These are phyloP conservation scores for Sclerotinia minor DNA, from an alignment of 2,329 filamentous ascomycete genomes.

Conservation along the genomic window DNA sequence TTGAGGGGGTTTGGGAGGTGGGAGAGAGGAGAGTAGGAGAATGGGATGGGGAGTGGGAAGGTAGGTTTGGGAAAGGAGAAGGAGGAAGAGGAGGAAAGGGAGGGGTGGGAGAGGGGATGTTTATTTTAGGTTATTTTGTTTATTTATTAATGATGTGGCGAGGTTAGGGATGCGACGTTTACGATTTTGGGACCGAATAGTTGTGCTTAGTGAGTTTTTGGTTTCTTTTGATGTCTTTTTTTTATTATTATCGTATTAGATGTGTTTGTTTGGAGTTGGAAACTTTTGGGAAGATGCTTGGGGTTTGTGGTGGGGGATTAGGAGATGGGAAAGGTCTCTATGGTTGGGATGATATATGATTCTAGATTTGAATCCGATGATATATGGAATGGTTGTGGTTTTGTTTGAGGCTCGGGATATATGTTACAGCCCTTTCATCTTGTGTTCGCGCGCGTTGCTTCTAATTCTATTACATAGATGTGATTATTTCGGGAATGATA, in stretches of 20 bases:
- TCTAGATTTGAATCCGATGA: not conserved
- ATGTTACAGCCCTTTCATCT: not conserved
- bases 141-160: not conserved
- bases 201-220: constrained; percentile 15
- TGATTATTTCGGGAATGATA: not conserved
- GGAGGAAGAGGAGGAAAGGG: too few species aligned
- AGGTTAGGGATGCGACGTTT: not conserved
- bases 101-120: too few species aligned
- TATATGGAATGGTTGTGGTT: not conserved
- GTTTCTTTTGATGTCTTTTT: not conserved
- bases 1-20: not conserved
- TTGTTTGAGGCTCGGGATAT: not conserved
- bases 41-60: not conserved
- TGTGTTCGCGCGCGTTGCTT: not conserved
- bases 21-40: not conserved
- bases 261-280: not conserved
- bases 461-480: not conserved
- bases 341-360: not conserved
- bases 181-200: constrained; percentile 1
- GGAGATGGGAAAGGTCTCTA: not conserved
- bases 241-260: too few species aligned
- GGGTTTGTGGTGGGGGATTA: not conserved
- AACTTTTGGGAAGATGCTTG: not conserved
- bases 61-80: not conserved
- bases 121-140: too few species aligned